Base-by-base conservation (phyloP, 2,329 filamentous ascomycete species). In the Colletotrichum plurivorum region DNA sequence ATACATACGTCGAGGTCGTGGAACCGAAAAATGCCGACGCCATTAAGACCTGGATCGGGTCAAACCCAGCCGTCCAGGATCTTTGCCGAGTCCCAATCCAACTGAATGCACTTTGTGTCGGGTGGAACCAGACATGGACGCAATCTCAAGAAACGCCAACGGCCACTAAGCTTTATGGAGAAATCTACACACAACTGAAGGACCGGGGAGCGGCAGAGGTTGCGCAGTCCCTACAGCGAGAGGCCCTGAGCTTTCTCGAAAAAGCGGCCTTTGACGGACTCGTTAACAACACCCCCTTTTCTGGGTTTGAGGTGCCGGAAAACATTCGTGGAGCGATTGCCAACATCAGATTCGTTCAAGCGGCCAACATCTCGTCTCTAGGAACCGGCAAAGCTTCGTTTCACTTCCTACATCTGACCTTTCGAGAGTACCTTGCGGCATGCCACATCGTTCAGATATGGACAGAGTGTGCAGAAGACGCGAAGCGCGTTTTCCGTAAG, bases 371-470 rank as follows among this genome's bases (percentile, higher is more conserved):
- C 36, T 39, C 4, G 36, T 3, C 36, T 39, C 36, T 2, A 39
- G 36, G 36, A 39, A 39, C 9, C 13, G 36, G 2, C 13, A 13
- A 39, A 3, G 36, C 8, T 3, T 39, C 13, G 2, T 39, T 39
- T 61, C 78, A 83, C 66, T 84, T 84, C 53, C 25, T 83, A 25
- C 82, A 84, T 67, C 70, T 83, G 10, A 83, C 81, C 1, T 82
- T 81, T 68, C 81, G 83, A 64, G 81, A 83, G 69, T 83, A 76
- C 60, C 83, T 84, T 73, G 81, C 79, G 0, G 82, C 82, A 3
- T 73, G 69, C 27, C 82, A 82, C 69, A 82, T 83, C 69, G 75
- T 76, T n/a, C 73, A 72, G 41, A 72, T 76, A n/a, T 82, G 78
- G 77, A 6, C 12, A 8, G 72, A 39, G 9, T 39, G 36, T 39